These are phyloP conservation scores for Balakata baccata DNA, from an alignment of 345 rosid genomes.

Conservation along the genomic window DNA sequence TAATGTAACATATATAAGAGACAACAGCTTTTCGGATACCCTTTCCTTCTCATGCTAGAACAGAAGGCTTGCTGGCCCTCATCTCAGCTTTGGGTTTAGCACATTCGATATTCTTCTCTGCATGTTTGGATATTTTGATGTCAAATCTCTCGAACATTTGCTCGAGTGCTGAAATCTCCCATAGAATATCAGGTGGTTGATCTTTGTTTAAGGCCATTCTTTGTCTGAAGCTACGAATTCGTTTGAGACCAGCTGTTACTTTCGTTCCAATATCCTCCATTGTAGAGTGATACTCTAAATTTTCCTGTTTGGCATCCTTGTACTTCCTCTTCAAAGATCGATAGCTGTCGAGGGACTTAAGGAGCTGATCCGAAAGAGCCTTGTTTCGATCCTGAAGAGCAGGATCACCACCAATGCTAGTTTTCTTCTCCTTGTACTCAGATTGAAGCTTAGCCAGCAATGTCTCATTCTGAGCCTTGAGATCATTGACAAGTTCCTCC, in stretches of 20 bases:
- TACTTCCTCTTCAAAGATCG: conserved; percentile 57
- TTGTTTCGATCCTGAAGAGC: conserved; percentile 56
- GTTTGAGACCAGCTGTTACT: conserved; percentile 39
- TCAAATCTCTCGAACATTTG: conserved; percentile 36
- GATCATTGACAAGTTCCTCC: conserved; percentile 66
- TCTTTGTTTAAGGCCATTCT: conserved; percentile 21
- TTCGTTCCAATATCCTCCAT: conserved; percentile 44
- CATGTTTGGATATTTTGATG: conserved; percentile 31
- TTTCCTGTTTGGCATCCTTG: conserved; percentile 52
- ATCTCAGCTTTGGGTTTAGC: conserved; percentile 12
- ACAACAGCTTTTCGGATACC: neutral
- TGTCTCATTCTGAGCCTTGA: conserved; percentile 55
- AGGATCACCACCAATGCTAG: conserved; percentile 23
- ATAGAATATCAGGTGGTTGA: conserved; percentile 28
- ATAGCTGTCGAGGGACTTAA: conserved; percentile 65
- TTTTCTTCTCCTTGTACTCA: conserved; percentile 41
- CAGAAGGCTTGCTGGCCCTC: conserved; percentile 17
- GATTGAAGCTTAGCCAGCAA: conserved; percentile 49
- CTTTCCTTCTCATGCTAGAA: conserved; percentile 15
- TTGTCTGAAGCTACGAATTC: conserved; percentile 34
- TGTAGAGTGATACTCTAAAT: conserved; percentile 19
- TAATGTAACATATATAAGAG: neutral
- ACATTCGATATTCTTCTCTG: conserved; percentile 7
- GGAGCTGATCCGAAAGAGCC: conserved; percentile 64
- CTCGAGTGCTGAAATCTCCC: conserved; percentile 46